Evolutionary conservation across 345 rosid species (phyloP).

Genomic region (Citrus medica): DNA sequence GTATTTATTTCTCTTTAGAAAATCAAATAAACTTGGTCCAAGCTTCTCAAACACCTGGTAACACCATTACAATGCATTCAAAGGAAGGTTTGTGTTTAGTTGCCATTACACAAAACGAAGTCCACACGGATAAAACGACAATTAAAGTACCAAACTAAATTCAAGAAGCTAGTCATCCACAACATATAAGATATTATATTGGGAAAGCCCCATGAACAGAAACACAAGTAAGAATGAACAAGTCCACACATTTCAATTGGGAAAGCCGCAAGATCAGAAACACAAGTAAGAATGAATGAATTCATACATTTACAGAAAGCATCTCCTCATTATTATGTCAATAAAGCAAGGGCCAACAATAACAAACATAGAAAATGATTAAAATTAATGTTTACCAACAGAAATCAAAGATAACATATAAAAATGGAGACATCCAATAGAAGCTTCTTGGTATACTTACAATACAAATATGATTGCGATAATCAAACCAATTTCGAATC

Average conservation of each 20-base stretch:
- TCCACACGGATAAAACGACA: constrained; percentile 19
- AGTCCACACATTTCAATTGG: background rate
- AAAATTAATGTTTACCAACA: background rate
- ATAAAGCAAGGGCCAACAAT: constrained; percentile 6
- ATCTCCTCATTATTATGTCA: background rate
- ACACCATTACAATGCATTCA: constrained; percentile 73
- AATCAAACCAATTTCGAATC: constrained; percentile 71
- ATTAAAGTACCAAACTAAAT: constrained; percentile 7
- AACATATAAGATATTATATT: constrained; percentile 1
- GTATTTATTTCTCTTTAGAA: constrained; percentile 90
- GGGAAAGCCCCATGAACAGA: background rate
- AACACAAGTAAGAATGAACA: constrained; percentile 1
- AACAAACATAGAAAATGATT: constrained; percentile 17
- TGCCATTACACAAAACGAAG: constrained; percentile 29
- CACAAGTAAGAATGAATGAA: background rate
- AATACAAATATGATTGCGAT: constrained; percentile 69
- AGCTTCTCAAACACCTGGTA: constrained; percentile 94
- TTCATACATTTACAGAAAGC: background rate
- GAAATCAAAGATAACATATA: background rate
- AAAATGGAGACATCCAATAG: background rate
- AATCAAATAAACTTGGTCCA: constrained; percentile 96
- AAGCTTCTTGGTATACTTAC: constrained; percentile 44
- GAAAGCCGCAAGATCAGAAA: background rate
- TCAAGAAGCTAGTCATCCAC: background rate
- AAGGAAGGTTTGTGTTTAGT: constrained; percentile 52